Percentiles rank a stretch among this genome's conserved stretches.
Conservation (phyloP, 495 filamentous ascomycete species). For the Hypoxylon crocopeplum region DNA sequence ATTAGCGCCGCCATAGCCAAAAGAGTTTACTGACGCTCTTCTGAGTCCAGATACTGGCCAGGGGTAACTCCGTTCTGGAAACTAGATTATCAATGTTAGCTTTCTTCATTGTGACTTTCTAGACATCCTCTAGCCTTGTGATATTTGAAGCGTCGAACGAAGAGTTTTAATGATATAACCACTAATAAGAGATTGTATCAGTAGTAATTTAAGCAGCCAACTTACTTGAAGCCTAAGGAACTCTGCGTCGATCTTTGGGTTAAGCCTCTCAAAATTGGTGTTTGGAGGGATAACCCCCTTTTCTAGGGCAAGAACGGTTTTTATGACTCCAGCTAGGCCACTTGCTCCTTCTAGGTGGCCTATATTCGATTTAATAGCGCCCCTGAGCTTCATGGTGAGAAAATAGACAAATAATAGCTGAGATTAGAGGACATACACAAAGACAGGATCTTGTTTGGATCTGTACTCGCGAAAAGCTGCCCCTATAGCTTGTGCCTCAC, state of each 20-base stretch:
- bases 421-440: slow-evolving; percentile 40
- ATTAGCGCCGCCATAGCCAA: slow-evolving; percentile 65
- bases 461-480: slow-evolving; percentile 33
- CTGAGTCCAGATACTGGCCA: slow-evolving; percentile 41
- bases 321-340: slow-evolving; percentile 58
- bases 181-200: background rate
- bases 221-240: slow-evolving; percentile 17
- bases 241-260: slow-evolving; percentile 43
- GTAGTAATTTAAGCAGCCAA: background rate
- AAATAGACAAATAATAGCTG: no score
- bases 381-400: slow-evolving; percentile 24
- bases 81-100: slow-evolving; percentile 2
- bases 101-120: background rate
- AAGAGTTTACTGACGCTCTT: slow-evolving; percentile 60
- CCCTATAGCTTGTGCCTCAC: slow-evolving; percentile 55
- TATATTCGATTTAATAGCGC: slow-evolving; percentile 59
- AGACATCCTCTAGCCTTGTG: no score
- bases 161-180: background rate
- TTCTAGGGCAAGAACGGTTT: slow-evolving; percentile 57
- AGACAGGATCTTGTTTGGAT: slow-evolving; percentile 36
- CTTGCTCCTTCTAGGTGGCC: slow-evolving; percentile 58
- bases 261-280: slow-evolving; percentile 53
- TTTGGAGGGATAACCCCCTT: slow-evolving; percentile 48
- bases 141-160: background rate
- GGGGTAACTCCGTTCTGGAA: background rate